Evolutionary conservation across 768 basidiomycete genomes (phyloP), one percentile per base, ranked within the genome.

Genomic region (Tylopilus plumbeoviolaceoides): DNA sequence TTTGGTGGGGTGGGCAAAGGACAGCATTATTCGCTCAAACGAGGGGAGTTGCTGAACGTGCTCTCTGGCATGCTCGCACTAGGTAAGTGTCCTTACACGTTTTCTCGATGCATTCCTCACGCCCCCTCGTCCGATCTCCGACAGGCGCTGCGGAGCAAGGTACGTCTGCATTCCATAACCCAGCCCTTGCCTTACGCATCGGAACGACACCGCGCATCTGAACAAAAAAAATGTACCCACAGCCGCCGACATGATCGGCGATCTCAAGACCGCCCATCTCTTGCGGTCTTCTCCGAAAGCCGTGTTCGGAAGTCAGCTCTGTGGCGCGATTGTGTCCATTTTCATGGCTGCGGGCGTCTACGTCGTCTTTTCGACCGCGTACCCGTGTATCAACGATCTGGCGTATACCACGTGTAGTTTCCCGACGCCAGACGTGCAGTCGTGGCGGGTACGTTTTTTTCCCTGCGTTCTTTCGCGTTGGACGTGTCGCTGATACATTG

Each of bases 221-320:
- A 30, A 30, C 28, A 30, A 30, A 30, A 21, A 40, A 40, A 21
- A 20, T 8, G 17, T 5, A 20, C 33, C 27, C 20, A 44, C 36
- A 68, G 75, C 81, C 21, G 61, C 76, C 28, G 85, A 86, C 63
- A 84, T 86, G 84, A 80, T 78, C 43, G 78, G 82, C 51, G 84
- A 86, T 63, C 65, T 85, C 59, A 84, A 85, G 70, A 82, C 85
- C n/a, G 81, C 82, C 55, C 84, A 84, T 64, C 79, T 86, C 53
- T 75, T 85, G 23, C 73, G 84, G 47, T 78, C 82, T 12, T 84
- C 82, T 59, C 84, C 84, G 36, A 75, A 69, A 50, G 80, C 81
- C 65, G 80, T 85, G 68, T 85, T 85, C 61, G 70, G 80, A 54
- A 81, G 79, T 23, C 82, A 83, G 66, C 68, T 83, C 4, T 73